Evolutionary conservation across 805 yeast species (phyloP), one percentile per base, ranked within the genome.

Genomic region (Yarrowia sp.): DNA sequence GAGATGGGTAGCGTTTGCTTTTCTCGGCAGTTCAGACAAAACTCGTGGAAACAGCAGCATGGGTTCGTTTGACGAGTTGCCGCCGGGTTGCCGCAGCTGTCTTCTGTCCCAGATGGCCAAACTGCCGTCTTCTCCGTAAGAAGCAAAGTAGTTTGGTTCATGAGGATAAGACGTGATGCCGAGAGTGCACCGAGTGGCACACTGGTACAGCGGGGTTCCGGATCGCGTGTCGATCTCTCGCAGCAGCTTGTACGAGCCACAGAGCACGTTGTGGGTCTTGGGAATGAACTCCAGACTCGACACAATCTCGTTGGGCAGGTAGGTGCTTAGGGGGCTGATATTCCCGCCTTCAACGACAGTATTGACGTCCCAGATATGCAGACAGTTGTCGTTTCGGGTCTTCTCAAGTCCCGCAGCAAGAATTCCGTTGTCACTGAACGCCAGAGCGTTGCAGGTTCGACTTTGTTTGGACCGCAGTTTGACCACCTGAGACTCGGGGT

Each of bases 121-220:
- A 0, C 95, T 85, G 1, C 97, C 97, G 73, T 90, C 94, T 72
- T 92, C 97, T 64, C 91, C 86, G 70, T 85, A 85, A 0, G 96
- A 87, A 17, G 91, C 86, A 76, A 93, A 91, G 70, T 85, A 82
- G 76, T 85, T 83, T 13, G 82, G 83, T 73, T 87, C 86, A 73
- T 86, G 86, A 3, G 90, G 94, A 74, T 91, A 93, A 38, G 87
- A 80, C 9, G 85, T 81, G 55, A 93, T 82, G 19, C 89, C 89
- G 72, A 85, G 81, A 0, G 92, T 86, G 69, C 90, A 85, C 72
- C 88, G 85, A 0, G 96, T 89, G 2, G 93, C 89, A 73, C 90
- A 82, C 75, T 91, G 97, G 73, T 85, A 82, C 15, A 63, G 60
- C 9, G 72, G 68, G 1, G 72, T 68, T 0, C 93, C 91, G 0